Conservation (phyloP, 495 filamentous ascomycete species). For the Neurospora cerealis region DNA sequence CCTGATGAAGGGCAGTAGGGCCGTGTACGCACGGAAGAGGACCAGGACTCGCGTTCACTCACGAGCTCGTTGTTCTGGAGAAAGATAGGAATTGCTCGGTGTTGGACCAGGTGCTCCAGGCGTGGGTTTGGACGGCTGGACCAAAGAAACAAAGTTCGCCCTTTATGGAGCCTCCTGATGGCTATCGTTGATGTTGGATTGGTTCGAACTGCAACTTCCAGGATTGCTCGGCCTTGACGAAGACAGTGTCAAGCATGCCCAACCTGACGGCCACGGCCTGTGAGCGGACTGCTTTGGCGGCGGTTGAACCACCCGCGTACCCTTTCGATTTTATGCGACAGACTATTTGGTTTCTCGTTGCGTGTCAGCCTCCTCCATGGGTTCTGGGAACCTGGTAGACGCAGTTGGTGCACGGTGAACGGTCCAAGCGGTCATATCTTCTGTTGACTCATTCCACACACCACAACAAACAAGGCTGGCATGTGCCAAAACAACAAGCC, state of each 20-base stretch:
- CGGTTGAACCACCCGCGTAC: not conserved
- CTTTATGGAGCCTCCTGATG: not conserved
- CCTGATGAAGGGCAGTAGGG: slow-evolving; percentile 9
- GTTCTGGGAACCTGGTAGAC: not conserved
- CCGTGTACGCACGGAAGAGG: slow-evolving; percentile 10
- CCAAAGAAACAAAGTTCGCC: not conserved
- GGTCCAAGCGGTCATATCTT: not conserved
- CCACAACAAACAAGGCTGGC: not conserved
- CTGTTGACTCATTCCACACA: not conserved
- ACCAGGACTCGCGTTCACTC: slow-evolving; percentile 22
- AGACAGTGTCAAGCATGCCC: not conserved
- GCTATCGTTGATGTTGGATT: not conserved
- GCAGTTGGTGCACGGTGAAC: not conserved
- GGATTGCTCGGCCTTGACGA: not conserved
- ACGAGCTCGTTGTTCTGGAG: slow-evolving; percentile 2
- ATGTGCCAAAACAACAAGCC: not conserved
- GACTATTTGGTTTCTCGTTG: not conserved
- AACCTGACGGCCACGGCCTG: not conserved
- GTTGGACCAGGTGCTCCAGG: not conserved
- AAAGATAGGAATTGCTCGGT: not conserved
- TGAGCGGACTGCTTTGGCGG: not conserved
- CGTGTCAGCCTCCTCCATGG: not conserved
- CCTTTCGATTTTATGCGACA: not conserved
- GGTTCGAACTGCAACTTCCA: not conserved
- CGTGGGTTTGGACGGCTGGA: slow-evolving; percentile 4